Percentiles rank a stretch among this genome's conserved stretches.
These are phyloP conservation scores for Lichtheimia corymbifera DNA, from an alignment of 371 early-diverging fungal species.

Conservation along the genomic window DNA sequence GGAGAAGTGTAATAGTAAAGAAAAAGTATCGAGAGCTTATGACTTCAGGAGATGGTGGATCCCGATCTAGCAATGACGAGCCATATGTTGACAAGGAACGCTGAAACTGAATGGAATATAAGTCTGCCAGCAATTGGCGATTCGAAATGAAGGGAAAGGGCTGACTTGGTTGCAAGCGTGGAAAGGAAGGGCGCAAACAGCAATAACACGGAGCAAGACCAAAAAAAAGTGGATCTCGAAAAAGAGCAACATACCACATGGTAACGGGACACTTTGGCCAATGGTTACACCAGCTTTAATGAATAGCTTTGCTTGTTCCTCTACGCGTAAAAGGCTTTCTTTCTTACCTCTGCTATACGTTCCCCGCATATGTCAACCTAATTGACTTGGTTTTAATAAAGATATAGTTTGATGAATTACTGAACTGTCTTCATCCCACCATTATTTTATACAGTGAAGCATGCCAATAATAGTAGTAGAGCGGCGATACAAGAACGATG, in stretches of 20 bases:
- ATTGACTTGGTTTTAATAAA: no score
- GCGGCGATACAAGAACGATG: no score
- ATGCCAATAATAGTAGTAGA: no score
- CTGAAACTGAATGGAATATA: neutral
- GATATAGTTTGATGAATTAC: no score
- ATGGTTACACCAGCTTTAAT: slow-evolving; percentile 11
- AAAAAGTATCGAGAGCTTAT: slow-evolving; percentile 8
- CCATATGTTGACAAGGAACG: neutral
- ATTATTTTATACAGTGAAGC: no score
- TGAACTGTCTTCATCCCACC: no score
- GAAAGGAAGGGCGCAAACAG: slow-evolving; percentile 1
- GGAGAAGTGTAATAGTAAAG: slow-evolving; percentile 2
- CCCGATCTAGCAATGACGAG: slow-evolving; percentile 13
- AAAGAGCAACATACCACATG: slow-evolving; percentile 11
- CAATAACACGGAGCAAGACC: neutral
- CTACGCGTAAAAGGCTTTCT: neutral
- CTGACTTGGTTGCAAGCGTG: neutral
- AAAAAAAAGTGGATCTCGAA: neutral
- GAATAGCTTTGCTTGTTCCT: slow-evolving; percentile 1
- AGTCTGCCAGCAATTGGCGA: slow-evolving; percentile 1
- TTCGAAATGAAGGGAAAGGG: slow-evolving; percentile 7
- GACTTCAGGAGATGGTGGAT: slow-evolving; percentile 16
- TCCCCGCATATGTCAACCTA: no score
- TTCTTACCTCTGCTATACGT: neutral
- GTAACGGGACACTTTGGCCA: neutral